phyloP scores from a whole-genome alignment of 768 basidiomycete genomes.

The Flagelloscypha sp. region DNA sequence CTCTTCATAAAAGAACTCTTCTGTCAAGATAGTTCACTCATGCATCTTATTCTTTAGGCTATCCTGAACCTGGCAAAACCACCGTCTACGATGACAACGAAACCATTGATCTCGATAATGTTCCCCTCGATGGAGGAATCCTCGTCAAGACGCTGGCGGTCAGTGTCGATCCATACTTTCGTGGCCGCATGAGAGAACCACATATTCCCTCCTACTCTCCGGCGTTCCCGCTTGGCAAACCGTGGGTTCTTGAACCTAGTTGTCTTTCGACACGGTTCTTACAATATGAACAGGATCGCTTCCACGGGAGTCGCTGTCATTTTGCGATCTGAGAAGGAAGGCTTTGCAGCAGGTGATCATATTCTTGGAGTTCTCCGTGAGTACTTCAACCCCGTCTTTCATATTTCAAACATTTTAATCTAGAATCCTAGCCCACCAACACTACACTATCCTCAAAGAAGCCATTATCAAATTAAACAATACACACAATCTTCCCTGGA shows the following conservation, averaged over 20 bases:
- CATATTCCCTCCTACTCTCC: slow-evolving; percentile 14
- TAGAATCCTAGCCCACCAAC: slow-evolving; percentile 17
- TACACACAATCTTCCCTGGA: slow-evolving; percentile 27
- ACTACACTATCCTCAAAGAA: slow-evolving; percentile 18
- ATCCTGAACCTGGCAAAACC: slow-evolving; percentile 18
- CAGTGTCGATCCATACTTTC: slow-evolving; percentile 19
- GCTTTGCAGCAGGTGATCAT: slow-evolving; percentile 15
- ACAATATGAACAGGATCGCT: slow-evolving; percentile 1
- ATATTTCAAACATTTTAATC: neutral
- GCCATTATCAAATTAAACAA: slow-evolving; percentile 17
- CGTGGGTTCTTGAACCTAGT: slow-evolving; percentile 18
- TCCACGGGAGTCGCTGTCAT: slow-evolving; percentile 19
- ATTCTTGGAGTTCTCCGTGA: slow-evolving; percentile 12
- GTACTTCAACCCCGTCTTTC: neutral
- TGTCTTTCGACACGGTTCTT: neutral
- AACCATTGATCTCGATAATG: slow-evolving; percentile 27
- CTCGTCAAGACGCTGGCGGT: slow-evolving; percentile 28
- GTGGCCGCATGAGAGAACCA: slow-evolving; percentile 23
- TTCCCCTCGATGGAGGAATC: slow-evolving; percentile 19
- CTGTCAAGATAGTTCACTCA: too few species aligned
- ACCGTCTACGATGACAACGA: slow-evolving; percentile 18
- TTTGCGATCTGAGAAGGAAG: slow-evolving; percentile 14
- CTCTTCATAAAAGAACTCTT: too few species aligned
- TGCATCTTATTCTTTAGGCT: too few species aligned
- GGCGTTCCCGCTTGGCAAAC: slow-evolving; percentile 24